A percentile compares a stretch with the other conserved stretches of the same genome.
phyloP scores from a whole-genome alignment of 2,329 filamentous ascomycete species.

The Apiospora hydei region DNA sequence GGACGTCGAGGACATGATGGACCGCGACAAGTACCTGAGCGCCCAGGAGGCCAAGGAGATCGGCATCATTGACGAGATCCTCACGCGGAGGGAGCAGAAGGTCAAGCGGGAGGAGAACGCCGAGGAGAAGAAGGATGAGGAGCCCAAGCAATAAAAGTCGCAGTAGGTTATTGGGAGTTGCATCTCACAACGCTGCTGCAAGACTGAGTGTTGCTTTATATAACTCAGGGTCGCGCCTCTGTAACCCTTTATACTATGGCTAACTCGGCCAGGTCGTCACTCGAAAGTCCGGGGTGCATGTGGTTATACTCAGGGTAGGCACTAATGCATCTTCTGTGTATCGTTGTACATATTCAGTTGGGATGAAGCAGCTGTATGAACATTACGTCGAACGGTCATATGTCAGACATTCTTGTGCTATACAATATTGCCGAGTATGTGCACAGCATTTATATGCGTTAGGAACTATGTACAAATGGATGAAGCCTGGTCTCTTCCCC shows the following conservation, averaged over 20 bases:
- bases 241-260: background rate
- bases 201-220: background rate
- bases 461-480: background rate
- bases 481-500: background rate
- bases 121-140: slow-evolving; percentile 28
- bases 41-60: slow-evolving; percentile 87
- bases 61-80: slow-evolving; percentile 90
- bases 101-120: slow-evolving; percentile 36
- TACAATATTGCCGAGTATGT: background rate
- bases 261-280: background rate
- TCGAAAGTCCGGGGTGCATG: background rate
- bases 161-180: background rate
- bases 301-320: background rate
- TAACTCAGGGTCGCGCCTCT: no score
- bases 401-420: background rate
- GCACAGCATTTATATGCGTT: background rate
- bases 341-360: background rate
- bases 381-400: background rate
- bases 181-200: background rate
- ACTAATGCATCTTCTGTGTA: background rate
- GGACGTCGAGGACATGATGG: slow-evolving; percentile 94
- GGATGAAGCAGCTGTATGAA: background rate
- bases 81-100: slow-evolving; percentile 66
- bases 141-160: background rate
- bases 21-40: slow-evolving; percentile 92